Percentiles rank a stretch among this genome's conserved stretches.
Conservation (phyloP, 2,329 filamentous ascomycete species). For the Thelonectria discophora region DNA sequence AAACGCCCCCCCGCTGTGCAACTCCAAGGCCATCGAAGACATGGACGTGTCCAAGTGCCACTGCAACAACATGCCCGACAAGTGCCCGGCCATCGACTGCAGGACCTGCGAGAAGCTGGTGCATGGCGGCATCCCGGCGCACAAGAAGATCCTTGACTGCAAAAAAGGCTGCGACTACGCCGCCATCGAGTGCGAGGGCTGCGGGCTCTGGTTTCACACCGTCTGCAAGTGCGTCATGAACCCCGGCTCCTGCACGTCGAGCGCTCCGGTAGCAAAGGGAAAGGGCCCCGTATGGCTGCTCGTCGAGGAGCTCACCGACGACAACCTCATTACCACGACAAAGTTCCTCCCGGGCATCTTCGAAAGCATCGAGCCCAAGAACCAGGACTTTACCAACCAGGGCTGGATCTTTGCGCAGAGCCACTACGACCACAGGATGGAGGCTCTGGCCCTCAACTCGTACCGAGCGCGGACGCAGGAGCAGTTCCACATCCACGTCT, state of each 20-base stretch:
- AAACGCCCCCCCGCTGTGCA: too few relatives aligned
- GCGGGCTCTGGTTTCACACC: conserved; percentile 22
- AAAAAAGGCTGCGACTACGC: background rate
- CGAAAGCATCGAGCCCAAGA: conserved; percentile 8
- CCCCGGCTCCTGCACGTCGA: conserved; percentile 2
- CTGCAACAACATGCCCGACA: too few relatives aligned
- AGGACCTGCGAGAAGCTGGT: too few relatives aligned
- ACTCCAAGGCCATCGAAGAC: too few relatives aligned
- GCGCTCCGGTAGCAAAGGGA: background rate
- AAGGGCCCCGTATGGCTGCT: conserved; percentile 13
- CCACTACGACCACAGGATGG: conserved; percentile 1
- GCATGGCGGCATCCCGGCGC: background rate
- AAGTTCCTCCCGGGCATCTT: conserved; percentile 21
- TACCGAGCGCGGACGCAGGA: conserved; percentile 22
- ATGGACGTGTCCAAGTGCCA: too few relatives aligned
- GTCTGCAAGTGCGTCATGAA: conserved; percentile 26
- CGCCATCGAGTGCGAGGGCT: conserved; percentile 15
- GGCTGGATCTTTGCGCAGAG: conserved; percentile 27
- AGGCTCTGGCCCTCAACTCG: conserved; percentile 25
- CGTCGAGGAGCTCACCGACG: conserved; percentile 3
- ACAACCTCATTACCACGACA: conserved; percentile 25
- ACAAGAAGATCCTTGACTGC: background rate
- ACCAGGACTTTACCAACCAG: background rate
- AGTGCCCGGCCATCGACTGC: too few relatives aligned
- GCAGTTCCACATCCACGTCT: conserved; percentile 32